Conservation (phyloP, 257 asterid genomes). For the Mentha longifolia region DNA sequence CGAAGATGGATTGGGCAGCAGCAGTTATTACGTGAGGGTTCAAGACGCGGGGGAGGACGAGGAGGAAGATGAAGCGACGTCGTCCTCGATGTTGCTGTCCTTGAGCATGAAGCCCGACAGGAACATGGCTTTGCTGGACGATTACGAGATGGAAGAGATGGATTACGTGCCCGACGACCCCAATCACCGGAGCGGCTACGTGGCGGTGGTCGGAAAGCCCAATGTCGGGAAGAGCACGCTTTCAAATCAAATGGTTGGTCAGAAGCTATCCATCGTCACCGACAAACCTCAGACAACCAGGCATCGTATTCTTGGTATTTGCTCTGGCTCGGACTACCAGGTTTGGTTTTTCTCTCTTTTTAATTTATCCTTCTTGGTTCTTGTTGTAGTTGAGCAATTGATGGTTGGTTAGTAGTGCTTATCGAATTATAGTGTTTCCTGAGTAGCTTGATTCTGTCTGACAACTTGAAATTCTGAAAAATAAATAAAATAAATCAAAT, state of each 20-base stretch:
- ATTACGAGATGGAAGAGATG: constrained; percentile 94
- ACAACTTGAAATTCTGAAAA: background rate
- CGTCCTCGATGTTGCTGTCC: constrained; percentile 57
- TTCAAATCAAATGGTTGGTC: constrained; percentile 92
- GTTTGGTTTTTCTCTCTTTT: constrained; percentile 42
- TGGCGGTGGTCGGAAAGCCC: constrained; percentile 93
- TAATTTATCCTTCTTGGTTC: background rate
- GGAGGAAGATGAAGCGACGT: constrained; percentile 41
- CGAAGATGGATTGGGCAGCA: constrained; percentile 35
- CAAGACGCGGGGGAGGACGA: constrained; percentile 37
- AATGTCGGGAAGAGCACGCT: constrained; percentile 96
- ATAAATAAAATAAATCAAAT: too few relatives aligned
- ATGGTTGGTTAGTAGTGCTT: constrained; percentile 8
- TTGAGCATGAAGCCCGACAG: constrained; percentile 86
- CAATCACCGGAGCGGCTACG: constrained; percentile 88
- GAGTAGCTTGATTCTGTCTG: background rate
- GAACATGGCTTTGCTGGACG: constrained; percentile 69
- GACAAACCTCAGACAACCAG: constrained; percentile 98
- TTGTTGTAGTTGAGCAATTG: background rate
- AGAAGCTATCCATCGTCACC: constrained; percentile 87
- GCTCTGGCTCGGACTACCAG: constrained; percentile 85
- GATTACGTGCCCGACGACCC: constrained; percentile 57
- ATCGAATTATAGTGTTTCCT: background rate
- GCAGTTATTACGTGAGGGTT: constrained; percentile 32
- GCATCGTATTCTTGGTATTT: constrained; percentile 90